Evolutionary conservation across 148 eudicot species (phyloP).

Genomic region (Fallopia convolvulus): DNA sequence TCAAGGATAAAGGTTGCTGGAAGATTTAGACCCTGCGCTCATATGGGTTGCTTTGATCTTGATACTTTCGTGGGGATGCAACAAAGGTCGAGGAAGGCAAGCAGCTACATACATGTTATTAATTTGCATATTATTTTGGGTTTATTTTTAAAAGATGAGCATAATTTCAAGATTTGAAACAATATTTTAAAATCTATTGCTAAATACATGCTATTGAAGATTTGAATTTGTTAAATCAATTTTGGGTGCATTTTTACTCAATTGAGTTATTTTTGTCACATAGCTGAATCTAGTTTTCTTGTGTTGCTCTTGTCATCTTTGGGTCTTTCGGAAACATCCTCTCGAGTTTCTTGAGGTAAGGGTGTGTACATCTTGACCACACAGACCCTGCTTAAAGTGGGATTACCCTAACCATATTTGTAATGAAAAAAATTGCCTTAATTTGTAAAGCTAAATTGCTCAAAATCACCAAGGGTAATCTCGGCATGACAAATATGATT

Average conservation of each 20-base stretch:
- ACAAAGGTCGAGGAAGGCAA: slow-evolving; percentile 71
- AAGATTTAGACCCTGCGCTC: slow-evolving; percentile 66
- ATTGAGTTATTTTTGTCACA: too few relatives aligned
- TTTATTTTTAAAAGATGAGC: neutral
- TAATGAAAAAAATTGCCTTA: neutral
- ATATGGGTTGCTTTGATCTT: slow-evolving; percentile 84
- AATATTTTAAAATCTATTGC: neutral
- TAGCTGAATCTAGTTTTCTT: too few relatives aligned
- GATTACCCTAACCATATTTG: too few relatives aligned
- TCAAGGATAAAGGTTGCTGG: slow-evolving; percentile 80
- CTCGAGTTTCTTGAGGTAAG: too few relatives aligned
- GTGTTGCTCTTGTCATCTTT: too few relatives aligned
- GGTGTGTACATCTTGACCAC: too few relatives aligned
- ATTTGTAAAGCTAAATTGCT: neutral
- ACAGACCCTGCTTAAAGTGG: too few relatives aligned
- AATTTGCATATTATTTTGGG: neutral
- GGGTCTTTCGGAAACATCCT: too few relatives aligned
- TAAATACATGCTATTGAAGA: neutral
- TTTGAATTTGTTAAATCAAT: too few relatives aligned
- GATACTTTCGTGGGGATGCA: slow-evolving; percentile 63
- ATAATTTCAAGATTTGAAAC: neutral
- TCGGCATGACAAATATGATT: neutral
- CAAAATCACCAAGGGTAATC: neutral
- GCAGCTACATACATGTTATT: slow-evolving; percentile 10
- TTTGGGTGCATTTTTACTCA: too few relatives aligned